Base-by-base conservation (phyloP, 352 stramenopile genomes). In the Globisporangium lucens region DNA sequence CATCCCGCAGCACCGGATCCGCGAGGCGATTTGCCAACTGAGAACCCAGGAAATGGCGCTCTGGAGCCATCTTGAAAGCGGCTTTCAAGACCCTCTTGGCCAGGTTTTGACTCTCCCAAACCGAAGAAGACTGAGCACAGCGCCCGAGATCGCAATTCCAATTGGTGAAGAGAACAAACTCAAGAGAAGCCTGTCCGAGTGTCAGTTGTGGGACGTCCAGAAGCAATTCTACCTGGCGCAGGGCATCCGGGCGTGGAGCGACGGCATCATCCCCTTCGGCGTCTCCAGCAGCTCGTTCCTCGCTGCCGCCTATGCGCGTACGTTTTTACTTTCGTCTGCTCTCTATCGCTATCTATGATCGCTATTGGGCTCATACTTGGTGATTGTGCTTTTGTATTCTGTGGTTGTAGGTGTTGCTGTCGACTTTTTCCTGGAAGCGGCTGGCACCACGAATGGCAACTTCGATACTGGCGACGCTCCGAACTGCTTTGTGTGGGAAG, bases 401-500 rank as follows among this genome's bases (percentile, higher is more conserved):
- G 33, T 58, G 29, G 57, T 66, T 20, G 22, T 66, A 71, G 76
- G 74, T 5, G 61, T 78, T 12, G 79, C 69, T 2, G 63, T 81
- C 8, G 74, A 87, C 4, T 90, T 90, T 52, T 80, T 90, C 51
- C 33, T 72, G 33, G 67, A 75, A 57, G 52, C 59, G 15, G 1
- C 9, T 27, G 22, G 4, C 10, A 20, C 20, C 13, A 55, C 57
- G 15, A 17, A 24, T 35, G 7, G 15, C 13, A 2, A 15, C 2
- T 5, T 27, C 22, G 43, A 56, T 17, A n/a, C 41, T 49, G 41
- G 5, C 3, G 41, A 8, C 13, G 30, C 20, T 1, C 81, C 82
- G 9, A 95, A 93, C 51, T 93, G 85, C 61, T 91, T 84, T 62
- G 84, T 95, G n/a, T 92, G 83, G 80, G 87, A 95, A 61, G 85